Base-by-base conservation (phyloP, 805 yeast species). In the Metschnikowia baotianmanensis region DNA sequence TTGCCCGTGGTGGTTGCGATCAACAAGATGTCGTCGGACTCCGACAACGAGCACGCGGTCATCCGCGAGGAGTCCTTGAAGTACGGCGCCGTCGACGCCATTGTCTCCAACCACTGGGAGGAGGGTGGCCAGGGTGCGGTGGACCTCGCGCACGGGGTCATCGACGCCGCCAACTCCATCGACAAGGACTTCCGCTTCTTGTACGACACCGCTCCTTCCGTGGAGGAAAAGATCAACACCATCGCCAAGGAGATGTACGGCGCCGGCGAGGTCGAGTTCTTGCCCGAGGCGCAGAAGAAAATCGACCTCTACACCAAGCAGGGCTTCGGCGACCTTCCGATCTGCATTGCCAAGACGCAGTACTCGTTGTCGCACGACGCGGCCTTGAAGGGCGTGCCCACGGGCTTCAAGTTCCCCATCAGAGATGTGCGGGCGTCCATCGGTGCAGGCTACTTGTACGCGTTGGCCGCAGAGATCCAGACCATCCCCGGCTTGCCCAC, bases 401-500 rank as follows among this genome's bases (percentile, higher is more conserved):
- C 80, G 16, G 91, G 83, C 1, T 85, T 84, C 67, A 78, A 72
- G 28, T 80, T 85, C 70, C 95, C 95, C 42, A 81, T 85, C 52
- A 76, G 91, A 68, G 95, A 85, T 52, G 81, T 85, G 43, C 76
- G 86, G 59, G 82, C 83, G 13, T 78, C 85, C 16, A 75, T 82
- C 51, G 95, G 95, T 65, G 93, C 93, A 27, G 93, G 93, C 4
- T 85, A 85, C 64, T 72, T 85, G 62, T 85, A 84, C 57, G 93
- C 91, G 5, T 71, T 85, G 55, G 93, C 95, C 5, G 93, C 88
- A 40, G 90, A 84, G 62, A 85, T 85, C 56, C 86, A 82, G 71
- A 85, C 95, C 32, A 85, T 85, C 55, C 95, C 95, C 21, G 93
- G 95, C 45, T 73, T 85, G 60, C 86, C 93, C 43, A 85, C 95